Base-by-base conservation (phyloP, 2,329 filamentous ascomycete genomes). In the Tolypocladium nubicola region DNA sequence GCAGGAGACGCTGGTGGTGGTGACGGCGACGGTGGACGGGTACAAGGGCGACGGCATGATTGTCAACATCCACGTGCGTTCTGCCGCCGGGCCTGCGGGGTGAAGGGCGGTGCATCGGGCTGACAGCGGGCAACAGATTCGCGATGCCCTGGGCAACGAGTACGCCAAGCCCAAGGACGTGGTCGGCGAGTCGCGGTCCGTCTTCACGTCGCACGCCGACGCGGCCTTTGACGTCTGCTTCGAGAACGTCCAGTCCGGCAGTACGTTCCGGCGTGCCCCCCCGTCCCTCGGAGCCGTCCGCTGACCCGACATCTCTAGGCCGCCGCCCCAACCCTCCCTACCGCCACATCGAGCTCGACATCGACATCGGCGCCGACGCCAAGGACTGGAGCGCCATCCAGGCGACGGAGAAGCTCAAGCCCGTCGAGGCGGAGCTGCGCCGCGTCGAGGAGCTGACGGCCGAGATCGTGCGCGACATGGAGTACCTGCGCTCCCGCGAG, bases 321-420 rank as follows among this genome's bases (percentile, higher is more conserved):
- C 67, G 67, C 40, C 65, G 71, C 60, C 69, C 73, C 63, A 73
- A 72, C 65, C 73, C 77, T 71, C 79, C 84, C 55, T 76, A 72
- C 69, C 89, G 91, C 63, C 82, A 88, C 71, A 75, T 97, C 64
- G 92, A 96, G 76, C 88, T 97, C 67, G 92, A 96, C 74, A 88
- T 97, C 71, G 92, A 97, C 73, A 96, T 97, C 67, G 92, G 92
- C 67, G 92, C 92, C 74, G 92, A 97, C 73, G 94, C 94, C 63
- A 96, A 96, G 75, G 94, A 99, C 77, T 99, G 94, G 94, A 91
- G 87, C 63, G 90, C 90, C 65, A 95, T 97, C 71, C 91, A 97
- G 76, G 90, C 90, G 58, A 89, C 87, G 62, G 94, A 99, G 83
- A 97, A 97, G 81, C 86, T 99, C 66, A 96, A 96, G 83, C 94